Evolutionary conservation across 192 early-diverging fungal species (phyloP).

Genomic region (Mortierella alpina): DNA sequence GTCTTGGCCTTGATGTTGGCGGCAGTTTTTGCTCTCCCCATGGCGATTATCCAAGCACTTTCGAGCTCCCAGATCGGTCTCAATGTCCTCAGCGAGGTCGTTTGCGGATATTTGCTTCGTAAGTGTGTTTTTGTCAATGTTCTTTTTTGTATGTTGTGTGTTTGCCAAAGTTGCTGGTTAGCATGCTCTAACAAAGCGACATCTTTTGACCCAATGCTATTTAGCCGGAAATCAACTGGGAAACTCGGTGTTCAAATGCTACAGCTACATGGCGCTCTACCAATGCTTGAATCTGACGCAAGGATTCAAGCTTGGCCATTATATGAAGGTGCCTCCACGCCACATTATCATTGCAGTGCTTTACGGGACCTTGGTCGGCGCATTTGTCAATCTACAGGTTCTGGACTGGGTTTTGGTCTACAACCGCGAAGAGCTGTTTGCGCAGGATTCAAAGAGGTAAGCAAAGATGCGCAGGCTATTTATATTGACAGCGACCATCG

Average conservation of each 20-base stretch:
- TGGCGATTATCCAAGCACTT: slow-evolving; percentile 64
- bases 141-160: background rate
- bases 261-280: slow-evolving; percentile 68
- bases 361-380: slow-evolving; percentile 31
- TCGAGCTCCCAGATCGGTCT: slow-evolving; percentile 63
- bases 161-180: background rate
- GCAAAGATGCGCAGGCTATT: background rate
- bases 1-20: slow-evolving; percentile 58
- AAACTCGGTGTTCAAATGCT: slow-evolving; percentile 71
- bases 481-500: background rate
- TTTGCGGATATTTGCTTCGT: slow-evolving; percentile 62
- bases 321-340: slow-evolving; percentile 45
- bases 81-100: slow-evolving; percentile 70
- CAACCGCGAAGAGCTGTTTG: slow-evolving; percentile 36
- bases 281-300: slow-evolving; percentile 80
- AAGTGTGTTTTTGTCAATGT: slow-evolving; percentile 9
- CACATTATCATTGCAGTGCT: slow-evolving; percentile 40
- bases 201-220: no score
- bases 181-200: background rate
- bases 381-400: slow-evolving; percentile 39
- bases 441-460: slow-evolving; percentile 21
- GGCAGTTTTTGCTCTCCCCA: slow-evolving; percentile 61
- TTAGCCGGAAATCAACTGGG: slow-evolving; percentile 66
- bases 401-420: slow-evolving; percentile 37
- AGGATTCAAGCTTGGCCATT: slow-evolving; percentile 74